Percentiles rank a stretch among this genome's conserved stretches.
phyloP scores from a whole-genome alignment of 1,284 basidiomycete genomes.

The Pterulicium gracile region DNA sequence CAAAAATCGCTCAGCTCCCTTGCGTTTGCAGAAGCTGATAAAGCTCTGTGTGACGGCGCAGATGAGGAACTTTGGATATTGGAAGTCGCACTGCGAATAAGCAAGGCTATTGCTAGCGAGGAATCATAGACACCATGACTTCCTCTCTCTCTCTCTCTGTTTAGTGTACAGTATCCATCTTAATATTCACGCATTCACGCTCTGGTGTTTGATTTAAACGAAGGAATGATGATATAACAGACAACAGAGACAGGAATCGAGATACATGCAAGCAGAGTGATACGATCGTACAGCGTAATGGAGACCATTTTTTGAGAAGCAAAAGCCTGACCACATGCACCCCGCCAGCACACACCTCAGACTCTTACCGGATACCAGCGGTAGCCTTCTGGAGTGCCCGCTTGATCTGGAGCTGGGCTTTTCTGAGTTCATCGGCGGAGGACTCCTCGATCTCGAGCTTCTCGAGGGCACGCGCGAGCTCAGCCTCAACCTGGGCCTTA shows the following conservation, averaged over 20 bases:
- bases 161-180: too few relatives aligned
- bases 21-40: slow-evolving; percentile 91
- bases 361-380: slow-evolving; percentile 63
- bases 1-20: slow-evolving; percentile 81
- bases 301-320: not conserved
- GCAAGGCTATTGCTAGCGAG: slow-evolving; percentile 42
- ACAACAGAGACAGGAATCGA: not conserved
- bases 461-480: slow-evolving; percentile 93
- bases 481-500: slow-evolving; percentile 85
- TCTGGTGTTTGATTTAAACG: too few relatives aligned
- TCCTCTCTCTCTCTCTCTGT: not conserved
- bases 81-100: slow-evolving; percentile 72
- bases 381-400: slow-evolving; percentile 94
- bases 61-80: slow-evolving; percentile 96
- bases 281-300: not conserved
- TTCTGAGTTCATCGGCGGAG: slow-evolving; percentile 85
- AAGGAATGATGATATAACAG: not conserved
- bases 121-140: slow-evolving; percentile 10
- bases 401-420: slow-evolving; percentile 87
- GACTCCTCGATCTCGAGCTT: slow-evolving; percentile 94
- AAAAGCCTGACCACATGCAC: too few relatives aligned
- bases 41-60: slow-evolving; percentile 93
- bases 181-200: too few relatives aligned
- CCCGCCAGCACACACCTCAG: not conserved
- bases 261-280: not conserved